Evolutionary conservation across 2,329 filamentous ascomycete genomes (phyloP), one percentile per base, ranked within the genome.

Genomic region (Ophiostoma perfectum): DNA sequence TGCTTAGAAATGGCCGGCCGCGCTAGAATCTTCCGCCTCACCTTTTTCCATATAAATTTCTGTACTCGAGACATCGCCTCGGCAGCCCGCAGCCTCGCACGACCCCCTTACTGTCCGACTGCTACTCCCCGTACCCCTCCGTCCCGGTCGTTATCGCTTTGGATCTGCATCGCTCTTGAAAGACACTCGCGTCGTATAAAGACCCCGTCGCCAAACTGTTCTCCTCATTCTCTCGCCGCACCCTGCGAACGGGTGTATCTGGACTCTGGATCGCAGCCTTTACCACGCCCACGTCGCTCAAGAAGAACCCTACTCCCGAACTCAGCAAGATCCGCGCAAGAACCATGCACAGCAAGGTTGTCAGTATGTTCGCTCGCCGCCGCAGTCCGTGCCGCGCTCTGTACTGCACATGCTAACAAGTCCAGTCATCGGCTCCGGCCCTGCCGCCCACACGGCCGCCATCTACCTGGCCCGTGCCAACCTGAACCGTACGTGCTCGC

Each of bases 401-500:
- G 70, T 70, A 72, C 11, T 3, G 8, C 5, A 27, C 3, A 42
- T 68, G 49, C 70, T 73, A 58, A 71, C 71, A 41, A 70, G 72
- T 27, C 27, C 69, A 88, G 86, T 93, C 77, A 90, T 92, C 81
- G 93, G 95, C 83, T 99, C 95, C 71, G 95, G 95, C 83, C 95
- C 95, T 72, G 95, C 93, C 74, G 95, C 93, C 80, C 95, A 99
- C 82, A 99, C 95, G 64, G 95, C 95, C 71, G 95, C 95, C 78
- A 88, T 99, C 78, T 99, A 99, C 81, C 89, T 97, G 75, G 90
- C 93, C 64, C 90, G 95, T 77, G 95, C 95, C 71, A 94, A 99
- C 78, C 82, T 99, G 77, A 91, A 96, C 80, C 95, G 85, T 88
- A 76, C 78, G 84, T 79, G 16, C 27, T 6, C 9, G 5, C 38